Conservation (phyloP, 305 asterid species). For the Rubia balearica region DNA sequence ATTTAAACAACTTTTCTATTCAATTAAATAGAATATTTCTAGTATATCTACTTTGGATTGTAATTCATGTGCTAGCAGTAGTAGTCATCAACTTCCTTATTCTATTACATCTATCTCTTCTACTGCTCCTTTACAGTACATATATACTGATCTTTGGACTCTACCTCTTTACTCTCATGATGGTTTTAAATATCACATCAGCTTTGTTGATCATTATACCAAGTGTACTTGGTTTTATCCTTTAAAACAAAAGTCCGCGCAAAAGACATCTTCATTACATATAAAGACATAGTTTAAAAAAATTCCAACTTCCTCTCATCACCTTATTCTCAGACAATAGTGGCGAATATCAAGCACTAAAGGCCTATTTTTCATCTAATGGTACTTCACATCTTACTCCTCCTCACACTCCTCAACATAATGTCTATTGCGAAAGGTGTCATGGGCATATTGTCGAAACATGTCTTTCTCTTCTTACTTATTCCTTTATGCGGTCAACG, state of each 20-base stretch:
- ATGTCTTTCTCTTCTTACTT: neutral
- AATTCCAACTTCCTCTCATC: neutral
- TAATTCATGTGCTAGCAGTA: no score
- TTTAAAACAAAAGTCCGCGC: neutral
- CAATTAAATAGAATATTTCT: no score
- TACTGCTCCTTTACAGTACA: neutral
- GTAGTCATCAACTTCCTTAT: no score
- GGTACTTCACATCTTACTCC: neutral
- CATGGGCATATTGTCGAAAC: slow-evolving; percentile 1
- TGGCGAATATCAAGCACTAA: neutral
- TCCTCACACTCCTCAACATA: neutral
- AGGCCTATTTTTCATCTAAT: neutral
- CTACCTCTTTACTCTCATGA: neutral
- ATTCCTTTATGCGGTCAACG: neutral
- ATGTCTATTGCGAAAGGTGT: neutral
- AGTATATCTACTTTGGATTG: no score
- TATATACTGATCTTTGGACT: neutral
- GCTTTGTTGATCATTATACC: neutral
- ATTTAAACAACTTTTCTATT: no score
- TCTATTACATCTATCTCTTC: no score
- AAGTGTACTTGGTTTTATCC: neutral
- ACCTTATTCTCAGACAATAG: neutral
- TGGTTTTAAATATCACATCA: neutral
- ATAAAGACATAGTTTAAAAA: neutral
- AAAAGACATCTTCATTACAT: neutral